Evolutionary conservation across 306 rosid genomes (phyloP), one percentile per base, ranked within the genome.

Genomic region (Comarum palustre): DNA sequence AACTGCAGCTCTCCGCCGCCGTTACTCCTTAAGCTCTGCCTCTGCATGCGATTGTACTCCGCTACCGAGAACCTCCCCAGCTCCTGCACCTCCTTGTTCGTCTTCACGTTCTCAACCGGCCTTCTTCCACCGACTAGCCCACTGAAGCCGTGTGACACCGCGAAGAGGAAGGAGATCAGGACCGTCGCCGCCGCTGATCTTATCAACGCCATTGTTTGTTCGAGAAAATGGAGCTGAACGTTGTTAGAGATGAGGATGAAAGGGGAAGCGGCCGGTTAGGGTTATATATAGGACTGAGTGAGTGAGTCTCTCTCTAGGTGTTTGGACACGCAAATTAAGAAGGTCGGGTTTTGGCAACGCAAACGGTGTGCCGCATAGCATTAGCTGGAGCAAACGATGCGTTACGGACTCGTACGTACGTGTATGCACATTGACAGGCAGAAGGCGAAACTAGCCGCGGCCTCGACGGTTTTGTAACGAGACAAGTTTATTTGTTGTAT

Each of bases 61-160:
- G 81, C 79, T 76, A 92, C 98, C n/a, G 96, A 85, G 65, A 92
- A 90, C 69, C 71, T 87, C 64, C 98, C 98, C 11, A 90, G 78
- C 63, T 77, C 82, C 48, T 92, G 98, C 47, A 90, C 90, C 73
- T 92, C 87, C 79, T 6, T 54, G 84, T 92, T 88, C 50, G 80
- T 51, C 75, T 62, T 83, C 73, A 86, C 98, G 71, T 90, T 84
- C 14, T 34, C 29, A 17, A 92, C 61, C 73, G 77, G 85, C 22
- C 55, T 72, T 69, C 68, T 80, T 7, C 83, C 91, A 0, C 98
- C 98, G 14, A 92, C 78, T 15, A 38, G 15, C 10, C 80, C 57
- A 5, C 65, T 38, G 20, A 52, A 61, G 2, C 85, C 89, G 61
- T 76, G 72, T 27, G 88, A 66, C 19, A 42, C 68, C 4, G 72